phyloP scores from a whole-genome alignment of 169 alveolate species.

The Hammondia hammondi region DNA sequence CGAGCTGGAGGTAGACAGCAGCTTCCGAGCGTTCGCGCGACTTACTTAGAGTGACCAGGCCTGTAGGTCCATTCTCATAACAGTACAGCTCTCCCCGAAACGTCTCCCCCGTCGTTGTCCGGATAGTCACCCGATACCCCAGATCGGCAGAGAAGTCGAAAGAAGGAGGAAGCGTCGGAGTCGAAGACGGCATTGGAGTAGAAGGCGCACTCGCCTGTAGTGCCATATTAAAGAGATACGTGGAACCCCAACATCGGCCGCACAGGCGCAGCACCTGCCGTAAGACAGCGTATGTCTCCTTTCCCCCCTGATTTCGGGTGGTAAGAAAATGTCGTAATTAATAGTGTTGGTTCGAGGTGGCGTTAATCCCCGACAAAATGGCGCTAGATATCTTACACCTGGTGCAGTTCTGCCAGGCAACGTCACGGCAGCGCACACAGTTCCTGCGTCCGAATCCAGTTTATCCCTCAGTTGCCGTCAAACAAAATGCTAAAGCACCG shows the following conservation, averaged over 20 bases:
- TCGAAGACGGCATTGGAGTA: not conserved
- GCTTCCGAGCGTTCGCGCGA: not conserved
- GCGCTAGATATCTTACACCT: too few relatives aligned
- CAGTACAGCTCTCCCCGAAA: constrained; percentile 7
- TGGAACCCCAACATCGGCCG: not conserved
- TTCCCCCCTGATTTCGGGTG: not conserved
- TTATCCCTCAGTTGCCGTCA: too few relatives aligned
- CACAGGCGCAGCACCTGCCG: not conserved
- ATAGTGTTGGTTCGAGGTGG: too few relatives aligned
- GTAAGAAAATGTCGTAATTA: not conserved
- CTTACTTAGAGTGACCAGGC: not conserved
- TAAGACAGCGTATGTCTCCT: not conserved
- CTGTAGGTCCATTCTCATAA: not conserved
- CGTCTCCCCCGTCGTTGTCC: constrained; percentile 15
- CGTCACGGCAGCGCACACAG: too few relatives aligned
- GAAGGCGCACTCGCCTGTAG: constrained; percentile 14
- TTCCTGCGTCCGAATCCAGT: too few relatives aligned
- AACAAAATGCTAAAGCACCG: too few relatives aligned
- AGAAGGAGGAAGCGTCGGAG: not conserved
- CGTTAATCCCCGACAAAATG: too few relatives aligned
- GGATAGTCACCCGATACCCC: not conserved
- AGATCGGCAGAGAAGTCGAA: constrained; percentile 14
- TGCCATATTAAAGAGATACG: not conserved
- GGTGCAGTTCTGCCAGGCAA: too few relatives aligned
- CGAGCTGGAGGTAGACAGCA: not conserved